These are phyloP conservation scores for Leishmania gerbilli DNA, from an alignment of 208 protist species.

Conservation along the genomic window DNA sequence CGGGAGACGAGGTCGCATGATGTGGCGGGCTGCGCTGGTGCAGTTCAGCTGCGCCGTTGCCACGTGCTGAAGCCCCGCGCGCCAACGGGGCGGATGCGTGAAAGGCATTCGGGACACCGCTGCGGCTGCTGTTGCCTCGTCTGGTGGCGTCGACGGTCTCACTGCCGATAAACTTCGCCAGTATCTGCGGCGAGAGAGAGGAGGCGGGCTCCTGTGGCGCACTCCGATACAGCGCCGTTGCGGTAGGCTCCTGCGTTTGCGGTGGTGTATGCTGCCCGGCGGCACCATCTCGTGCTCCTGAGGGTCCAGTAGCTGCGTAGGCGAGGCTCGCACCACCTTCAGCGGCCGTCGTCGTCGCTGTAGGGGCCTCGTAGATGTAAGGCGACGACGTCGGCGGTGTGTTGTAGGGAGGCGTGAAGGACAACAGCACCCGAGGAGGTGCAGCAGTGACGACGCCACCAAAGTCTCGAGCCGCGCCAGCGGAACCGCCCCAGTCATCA, in stretches of 20 bases:
- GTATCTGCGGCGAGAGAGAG: slow-evolving; percentile 4
- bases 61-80: background rate
- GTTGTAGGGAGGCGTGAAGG: background rate
- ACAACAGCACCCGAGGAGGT: slow-evolving; percentile 5
- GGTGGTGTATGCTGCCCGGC: background rate
- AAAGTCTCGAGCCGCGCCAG: background rate
- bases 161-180: no score
- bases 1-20: background rate
- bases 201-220: background rate
- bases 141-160: background rate
- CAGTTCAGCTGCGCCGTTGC: background rate
- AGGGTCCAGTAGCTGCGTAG: background rate
- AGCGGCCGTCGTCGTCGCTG: background rate
- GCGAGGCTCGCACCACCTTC: background rate
- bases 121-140: background rate
- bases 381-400: background rate
- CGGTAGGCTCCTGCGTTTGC: background rate
- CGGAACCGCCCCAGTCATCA: background rate
- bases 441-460: background rate
- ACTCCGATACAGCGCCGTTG: background rate
- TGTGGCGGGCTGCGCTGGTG: slow-evolving; percentile 5
- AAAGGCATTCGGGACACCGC: background rate
- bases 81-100: background rate
- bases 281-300: background rate
- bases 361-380: background rate